Evolutionary conservation across 2,329 filamentous ascomycete species (phyloP), one percentile per base, ranked within the genome.

Genomic region (Beauveria varroae): DNA sequence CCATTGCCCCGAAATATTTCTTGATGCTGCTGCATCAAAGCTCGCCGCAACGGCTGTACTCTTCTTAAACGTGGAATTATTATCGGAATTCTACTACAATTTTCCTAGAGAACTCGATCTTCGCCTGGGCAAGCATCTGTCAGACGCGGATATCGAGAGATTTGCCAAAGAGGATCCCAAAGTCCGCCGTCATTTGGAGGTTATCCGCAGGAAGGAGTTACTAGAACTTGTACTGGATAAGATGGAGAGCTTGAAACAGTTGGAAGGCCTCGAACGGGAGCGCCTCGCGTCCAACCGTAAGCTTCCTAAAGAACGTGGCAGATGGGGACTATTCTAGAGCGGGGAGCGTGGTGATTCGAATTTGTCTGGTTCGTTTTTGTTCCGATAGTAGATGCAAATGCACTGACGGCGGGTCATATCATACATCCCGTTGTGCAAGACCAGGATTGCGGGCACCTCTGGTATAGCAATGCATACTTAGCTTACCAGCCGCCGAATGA

Each of bases 51-150:
- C 95, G 0, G 93, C 95, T 2, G 95, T 99, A 9, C 85, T 99
- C 0, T 99, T 99, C 80, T 83, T 99, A 34, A 97, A 99, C 70
- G 95, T 98, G 12, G 96, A 99, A 76, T 83, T 99, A 22, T 84
- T 99, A 20, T 93, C 90, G 2, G 96, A 99, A 71, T 99, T 98
- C 73, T 97, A 96, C 78, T 96, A 97, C 76, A 92, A 95, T 71
- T 99, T 99, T 75, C 95, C 95, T 0, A 85, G 95, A 44, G 92
- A 97, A 72, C 83, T 99, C 14, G 95, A 99, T 73, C 79, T 88
- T 63, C 86, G 93, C 40, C 86, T 99, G 12, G 91, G 93, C 51
- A 86, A 91, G 28, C 88, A 91, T 68, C 81, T 97, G 63, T 85
- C 85, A 40, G 85, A 89, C 60, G 86, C 86, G 6, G 88, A 98